Percentiles rank a stretch among this genome's conserved stretches.
Evolutionary conservation across 805 yeast species (phyloP).

Genomic region (Myxozyma neglecta): DNA sequence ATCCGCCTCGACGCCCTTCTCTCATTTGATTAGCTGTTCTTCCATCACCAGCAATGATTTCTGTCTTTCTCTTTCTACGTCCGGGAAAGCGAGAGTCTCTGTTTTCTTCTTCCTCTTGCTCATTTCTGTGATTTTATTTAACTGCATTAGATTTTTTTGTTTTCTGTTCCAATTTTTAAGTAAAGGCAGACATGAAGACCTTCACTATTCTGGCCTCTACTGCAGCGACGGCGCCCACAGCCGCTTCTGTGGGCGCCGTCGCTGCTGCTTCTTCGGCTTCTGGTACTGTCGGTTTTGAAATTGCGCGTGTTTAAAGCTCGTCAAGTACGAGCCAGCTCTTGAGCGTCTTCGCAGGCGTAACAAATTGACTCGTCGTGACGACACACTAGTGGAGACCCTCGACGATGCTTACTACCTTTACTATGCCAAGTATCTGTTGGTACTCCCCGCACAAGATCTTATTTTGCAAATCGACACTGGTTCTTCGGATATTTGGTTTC

Average conservation of each 20-base stretch:
- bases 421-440: constrained; percentile 49
- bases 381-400: constrained; percentile 22
- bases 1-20: no score
- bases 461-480: constrained; percentile 70
- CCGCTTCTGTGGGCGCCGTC: constrained; percentile 1
- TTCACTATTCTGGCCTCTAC: neutral
- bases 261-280: constrained; percentile 11
- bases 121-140: no score
- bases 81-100: no score
- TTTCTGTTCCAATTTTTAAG: no score
- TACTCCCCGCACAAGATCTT: constrained; percentile 53
- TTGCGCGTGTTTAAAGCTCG: constrained; percentile 15
- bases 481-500: constrained; percentile 70
- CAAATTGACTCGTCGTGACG: constrained; percentile 4
- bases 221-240: no score
- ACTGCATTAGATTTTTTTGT: no score
- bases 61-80: no score
- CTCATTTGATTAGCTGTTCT: no score
- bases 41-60: no score
- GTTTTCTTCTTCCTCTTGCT: no score
- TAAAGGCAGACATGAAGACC: no score
- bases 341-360: constrained; percentile 14
- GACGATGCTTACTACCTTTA: constrained; percentile 34
- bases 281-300: constrained; percentile 21
- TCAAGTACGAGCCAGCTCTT: constrained; percentile 1